phyloP scores from a whole-genome alignment of 139 green algal species.

The Penium margaritaceum region DNA sequence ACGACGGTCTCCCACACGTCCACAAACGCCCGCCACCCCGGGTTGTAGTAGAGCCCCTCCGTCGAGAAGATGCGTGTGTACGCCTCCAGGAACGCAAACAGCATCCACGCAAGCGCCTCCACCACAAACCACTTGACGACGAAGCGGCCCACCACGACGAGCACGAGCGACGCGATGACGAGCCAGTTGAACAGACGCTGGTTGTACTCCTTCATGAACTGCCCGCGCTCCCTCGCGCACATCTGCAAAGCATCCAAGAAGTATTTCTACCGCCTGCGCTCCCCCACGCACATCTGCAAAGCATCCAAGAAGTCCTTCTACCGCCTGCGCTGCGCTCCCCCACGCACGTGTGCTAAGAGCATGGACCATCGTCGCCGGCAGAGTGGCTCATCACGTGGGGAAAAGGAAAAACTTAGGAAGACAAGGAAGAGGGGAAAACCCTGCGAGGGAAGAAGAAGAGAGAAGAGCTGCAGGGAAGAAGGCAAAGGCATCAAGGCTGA shows the following conservation, averaged over 20 bases:
- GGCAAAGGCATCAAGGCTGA: no score
- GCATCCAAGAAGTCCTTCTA: slow-evolving; percentile 49
- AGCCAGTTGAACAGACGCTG: slow-evolving; percentile 48
- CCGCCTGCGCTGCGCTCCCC: slow-evolving; percentile 21
- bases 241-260: not conserved
- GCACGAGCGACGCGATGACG: slow-evolving; percentile 29
- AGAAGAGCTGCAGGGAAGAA: no score
- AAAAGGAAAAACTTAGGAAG: no score
- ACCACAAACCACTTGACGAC: slow-evolving; percentile 30
- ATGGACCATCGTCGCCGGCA: no score
- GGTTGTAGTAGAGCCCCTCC: slow-evolving; percentile 36
- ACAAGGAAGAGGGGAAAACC: no score
- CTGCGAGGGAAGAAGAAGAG: no score
- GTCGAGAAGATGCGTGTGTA: slow-evolving; percentile 37
- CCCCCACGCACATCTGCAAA: not conserved
- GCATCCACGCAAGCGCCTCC: slow-evolving; percentile 31
- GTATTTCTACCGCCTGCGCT: not conserved
- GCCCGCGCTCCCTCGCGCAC: slow-evolving; percentile 17
- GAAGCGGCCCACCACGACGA: slow-evolving; percentile 34
- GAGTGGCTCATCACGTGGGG: not conserved
- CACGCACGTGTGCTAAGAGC: slow-evolving; percentile 10
- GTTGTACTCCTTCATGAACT: slow-evolving; percentile 48
- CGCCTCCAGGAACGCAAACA: slow-evolving; percentile 43
- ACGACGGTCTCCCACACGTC: not conserved
- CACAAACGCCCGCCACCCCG: slow-evolving; percentile 30